phyloP scores from a whole-genome alignment of 305 asterid genomes.

The Solanum hybrid region DNA sequence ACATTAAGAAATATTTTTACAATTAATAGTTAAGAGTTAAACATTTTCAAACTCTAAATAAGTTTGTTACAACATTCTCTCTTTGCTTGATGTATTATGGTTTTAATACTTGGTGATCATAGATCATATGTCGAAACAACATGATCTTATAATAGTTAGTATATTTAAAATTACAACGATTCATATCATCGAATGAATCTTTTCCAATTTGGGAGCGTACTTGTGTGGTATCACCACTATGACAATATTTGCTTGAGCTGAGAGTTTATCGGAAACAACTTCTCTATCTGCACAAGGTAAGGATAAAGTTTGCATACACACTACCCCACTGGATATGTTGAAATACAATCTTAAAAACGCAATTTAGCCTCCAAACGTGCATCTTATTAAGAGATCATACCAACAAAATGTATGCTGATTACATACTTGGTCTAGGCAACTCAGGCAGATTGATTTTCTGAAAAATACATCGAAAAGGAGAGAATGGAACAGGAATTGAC shows the following conservation, averaged over 20 bases:
- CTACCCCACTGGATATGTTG: not conserved
- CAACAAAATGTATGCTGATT: not conserved
- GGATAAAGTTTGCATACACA: not conserved
- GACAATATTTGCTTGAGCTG: not conserved
- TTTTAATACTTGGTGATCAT: not conserved
- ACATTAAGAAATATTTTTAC: not conserved
- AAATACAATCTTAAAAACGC: not conserved
- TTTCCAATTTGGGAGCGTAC: not conserved
- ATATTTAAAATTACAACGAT: not conserved
- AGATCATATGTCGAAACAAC: not conserved
- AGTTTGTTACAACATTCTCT: not conserved
- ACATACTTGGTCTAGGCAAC: not conserved
- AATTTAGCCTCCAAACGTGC: not conserved
- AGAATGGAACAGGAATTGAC: not conserved
- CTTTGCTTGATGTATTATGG: not conserved
- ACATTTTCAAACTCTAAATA: not conserved
- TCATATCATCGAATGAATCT: not conserved
- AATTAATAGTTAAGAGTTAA: not conserved
- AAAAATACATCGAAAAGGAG: not conserved
- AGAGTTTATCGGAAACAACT: not conserved
- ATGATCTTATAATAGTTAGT: not conserved
- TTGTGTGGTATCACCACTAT: not conserved
- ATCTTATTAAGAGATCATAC: not conserved
- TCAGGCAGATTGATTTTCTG: not conserved
- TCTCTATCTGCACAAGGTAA: not conserved